These are phyloP conservation scores for Alternaria ethzedia DNA, from an alignment of 2,329 filamentous ascomycete species.

Conservation along the genomic window DNA sequence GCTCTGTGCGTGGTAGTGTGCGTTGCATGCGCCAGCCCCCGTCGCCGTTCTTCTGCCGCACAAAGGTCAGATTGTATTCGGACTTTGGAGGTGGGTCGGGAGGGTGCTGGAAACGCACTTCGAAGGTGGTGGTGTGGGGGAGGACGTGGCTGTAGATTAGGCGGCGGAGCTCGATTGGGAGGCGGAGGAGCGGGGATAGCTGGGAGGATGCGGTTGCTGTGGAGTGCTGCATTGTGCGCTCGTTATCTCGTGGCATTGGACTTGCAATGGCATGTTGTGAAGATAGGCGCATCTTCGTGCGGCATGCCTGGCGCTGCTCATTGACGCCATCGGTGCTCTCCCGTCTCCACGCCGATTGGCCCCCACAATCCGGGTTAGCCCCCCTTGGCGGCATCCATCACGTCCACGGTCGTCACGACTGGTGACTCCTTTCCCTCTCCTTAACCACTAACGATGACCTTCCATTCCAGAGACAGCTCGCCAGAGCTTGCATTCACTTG, in stretches of 20 bases:
- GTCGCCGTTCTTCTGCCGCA: constrained; percentile 29
- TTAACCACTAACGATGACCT: constrained; percentile 39
- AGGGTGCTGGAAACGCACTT: constrained; percentile 26
- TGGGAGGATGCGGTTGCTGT: neutral
- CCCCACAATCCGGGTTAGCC: constrained; percentile 17
- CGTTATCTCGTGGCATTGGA: neutral
- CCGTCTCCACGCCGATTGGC: constrained; percentile 26
- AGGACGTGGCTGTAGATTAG: constrained; percentile 52
- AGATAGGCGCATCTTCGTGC: constrained; percentile 3
- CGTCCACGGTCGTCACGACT: constrained; percentile 10
- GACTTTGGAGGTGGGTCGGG: constrained; percentile 20
- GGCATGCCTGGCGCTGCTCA: neutral
- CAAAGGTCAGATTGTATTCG: constrained; percentile 41
- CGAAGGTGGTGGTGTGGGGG: constrained; percentile 48
- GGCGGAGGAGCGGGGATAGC: constrained; percentile 40
- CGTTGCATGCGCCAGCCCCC: constrained; percentile 40
- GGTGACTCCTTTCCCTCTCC: constrained; percentile 34
- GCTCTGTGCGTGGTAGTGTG: constrained; percentile 29
- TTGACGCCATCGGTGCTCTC: constrained; percentile 21
- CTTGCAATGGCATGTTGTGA: neutral
- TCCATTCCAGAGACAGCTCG: constrained; percentile 28
- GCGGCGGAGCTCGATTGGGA: constrained; percentile 55
- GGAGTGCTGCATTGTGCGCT: constrained; percentile 19
- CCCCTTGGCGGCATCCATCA: constrained; percentile 24
- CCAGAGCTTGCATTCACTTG: constrained; percentile 30